Evolutionary conservation across 768 basidiomycete genomes (phyloP).

Genomic region (Rhodotorula paludigena): DNA sequence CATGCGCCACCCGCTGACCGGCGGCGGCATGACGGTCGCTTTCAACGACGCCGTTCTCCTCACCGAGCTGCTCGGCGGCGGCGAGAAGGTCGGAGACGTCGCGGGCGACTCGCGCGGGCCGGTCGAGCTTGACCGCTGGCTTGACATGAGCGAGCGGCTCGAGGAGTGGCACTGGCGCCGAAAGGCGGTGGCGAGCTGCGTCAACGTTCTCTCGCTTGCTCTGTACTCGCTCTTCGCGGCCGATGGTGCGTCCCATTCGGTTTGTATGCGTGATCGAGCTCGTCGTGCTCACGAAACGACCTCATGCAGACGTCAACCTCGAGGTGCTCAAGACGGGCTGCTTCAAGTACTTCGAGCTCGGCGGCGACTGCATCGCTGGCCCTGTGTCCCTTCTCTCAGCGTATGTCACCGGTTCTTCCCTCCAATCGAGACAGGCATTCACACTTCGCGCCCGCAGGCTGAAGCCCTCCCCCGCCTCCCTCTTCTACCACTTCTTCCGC

Average conservation of each 20-base stretch:
- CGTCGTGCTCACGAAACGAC: neutral
- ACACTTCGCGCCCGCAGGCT: slow-evolving; percentile 53
- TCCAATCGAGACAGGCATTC: neutral
- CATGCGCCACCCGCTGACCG: slow-evolving; percentile 97
- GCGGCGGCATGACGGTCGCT: slow-evolving; percentile 95
- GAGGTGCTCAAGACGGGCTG: slow-evolving; percentile 61
- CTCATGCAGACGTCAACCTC: slow-evolving; percentile 48
- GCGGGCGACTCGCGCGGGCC: slow-evolving; percentile 26
- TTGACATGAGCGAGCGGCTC: slow-evolving; percentile 51
- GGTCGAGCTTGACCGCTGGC: slow-evolving; percentile 49
- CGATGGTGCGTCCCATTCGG: slow-evolving; percentile 69
- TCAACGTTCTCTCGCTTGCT: slow-evolving; percentile 89
- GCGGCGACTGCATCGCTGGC: slow-evolving; percentile 79
- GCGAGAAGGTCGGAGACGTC: slow-evolving; percentile 19
- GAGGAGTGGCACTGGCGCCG: slow-evolving; percentile 78
- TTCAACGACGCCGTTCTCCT: slow-evolving; percentile 77
- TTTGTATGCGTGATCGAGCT: no score
- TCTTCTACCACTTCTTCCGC: slow-evolving; percentile 86
- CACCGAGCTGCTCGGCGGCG: slow-evolving; percentile 55
- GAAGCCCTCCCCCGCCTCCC: slow-evolving; percentile 68
- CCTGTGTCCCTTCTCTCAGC: slow-evolving; percentile 86
- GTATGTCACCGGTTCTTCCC: slow-evolving; percentile 54
- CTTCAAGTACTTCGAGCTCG: slow-evolving; percentile 94
- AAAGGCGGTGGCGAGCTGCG: slow-evolving; percentile 73
- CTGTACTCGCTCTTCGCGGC: slow-evolving; percentile 92